A percentile compares a stretch with the other conserved stretches of the same genome.
phyloP scores from a whole-genome alignment of 2,329 filamentous ascomycete species.

The Ceratocystis diversiconidia region DNA sequence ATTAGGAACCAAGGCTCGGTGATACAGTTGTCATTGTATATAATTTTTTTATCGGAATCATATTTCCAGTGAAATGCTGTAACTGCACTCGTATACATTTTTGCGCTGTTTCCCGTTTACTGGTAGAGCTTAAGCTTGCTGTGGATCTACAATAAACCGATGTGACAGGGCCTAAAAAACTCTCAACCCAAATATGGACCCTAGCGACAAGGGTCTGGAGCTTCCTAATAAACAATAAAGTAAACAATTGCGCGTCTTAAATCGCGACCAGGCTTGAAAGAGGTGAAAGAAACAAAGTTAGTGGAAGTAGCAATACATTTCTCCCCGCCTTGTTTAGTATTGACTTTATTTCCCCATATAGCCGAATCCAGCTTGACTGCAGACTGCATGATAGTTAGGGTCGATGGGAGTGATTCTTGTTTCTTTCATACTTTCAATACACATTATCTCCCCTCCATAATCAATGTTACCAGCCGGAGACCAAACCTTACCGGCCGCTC shows the following conservation, averaged over 20 bases:
- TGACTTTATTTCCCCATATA: not conserved
- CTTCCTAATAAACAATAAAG: conserved; percentile 11
- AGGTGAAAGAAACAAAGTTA: not conserved
- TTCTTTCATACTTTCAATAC: not conserved
- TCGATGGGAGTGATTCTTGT: not conserved
- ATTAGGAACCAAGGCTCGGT: too few species aligned
- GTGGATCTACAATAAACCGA: not conserved
- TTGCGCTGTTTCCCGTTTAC: too few species aligned
- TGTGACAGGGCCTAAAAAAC: too few species aligned
- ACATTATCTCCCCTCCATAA: not conserved
- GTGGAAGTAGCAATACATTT: not conserved
- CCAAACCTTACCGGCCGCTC: conserved; percentile 38
- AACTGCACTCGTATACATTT: too few species aligned
- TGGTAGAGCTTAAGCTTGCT: not conserved
- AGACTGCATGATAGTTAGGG: not conserved
- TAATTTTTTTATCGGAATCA: too few species aligned
- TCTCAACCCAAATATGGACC: not conserved
- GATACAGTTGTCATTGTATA: too few species aligned
- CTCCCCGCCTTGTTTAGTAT: not conserved
- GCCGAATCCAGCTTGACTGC: not conserved
- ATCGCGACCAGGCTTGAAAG: conserved; percentile 9
- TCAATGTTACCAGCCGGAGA: conserved; percentile 14
- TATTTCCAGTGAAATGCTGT: too few species aligned
- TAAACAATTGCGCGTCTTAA: conserved; percentile 17
- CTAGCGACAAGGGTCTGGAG: not conserved